These are phyloP conservation scores for Pulveroboletus sp. DNA, from an alignment of 768 basidiomycete genomes.

Conservation along the genomic window DNA sequence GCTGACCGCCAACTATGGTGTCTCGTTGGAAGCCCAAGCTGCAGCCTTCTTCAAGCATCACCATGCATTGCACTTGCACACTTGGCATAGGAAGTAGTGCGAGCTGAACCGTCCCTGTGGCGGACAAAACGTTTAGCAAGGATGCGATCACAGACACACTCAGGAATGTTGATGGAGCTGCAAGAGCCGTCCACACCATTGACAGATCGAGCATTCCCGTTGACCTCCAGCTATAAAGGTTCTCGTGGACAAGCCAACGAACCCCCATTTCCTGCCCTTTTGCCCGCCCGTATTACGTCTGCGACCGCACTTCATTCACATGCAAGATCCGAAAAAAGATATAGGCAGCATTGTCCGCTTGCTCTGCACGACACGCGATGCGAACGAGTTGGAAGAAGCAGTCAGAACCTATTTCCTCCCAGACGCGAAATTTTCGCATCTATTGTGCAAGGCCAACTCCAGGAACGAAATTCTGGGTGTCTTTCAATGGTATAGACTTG, in stretches of 20 bases:
- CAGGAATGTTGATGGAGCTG: slow-evolving; percentile 7
- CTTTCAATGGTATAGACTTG: slow-evolving; percentile 65
- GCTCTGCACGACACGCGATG: slow-evolving; percentile 45
- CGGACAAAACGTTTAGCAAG: not conserved
- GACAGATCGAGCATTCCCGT: not conserved
- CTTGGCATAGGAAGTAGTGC: not conserved
- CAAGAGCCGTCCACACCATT: not conserved
- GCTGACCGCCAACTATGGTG: not conserved
- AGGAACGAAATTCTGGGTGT: slow-evolving; percentile 48
- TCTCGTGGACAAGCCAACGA: not conserved
- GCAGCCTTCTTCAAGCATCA: not conserved
- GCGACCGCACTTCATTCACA: slow-evolving; percentile 20
- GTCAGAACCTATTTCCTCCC: slow-evolving; percentile 47
- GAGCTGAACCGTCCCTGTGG: not conserved
- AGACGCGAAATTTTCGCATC: slow-evolving; percentile 57
- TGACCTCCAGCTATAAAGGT: slow-evolving; percentile 15
- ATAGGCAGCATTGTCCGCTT: slow-evolving; percentile 41
- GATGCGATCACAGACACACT: not conserved
- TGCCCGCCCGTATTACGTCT: not conserved
- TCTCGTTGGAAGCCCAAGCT: not conserved
- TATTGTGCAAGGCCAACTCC: slow-evolving; percentile 52
- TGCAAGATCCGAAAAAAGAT: slow-evolving; percentile 55
- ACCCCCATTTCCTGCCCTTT: not conserved
- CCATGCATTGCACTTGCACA: not conserved
- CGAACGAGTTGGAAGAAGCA: slow-evolving; percentile 45